Base-by-base conservation (phyloP, 1,284 basidiomycete genomes). In the Ustilago sp. region DNA sequence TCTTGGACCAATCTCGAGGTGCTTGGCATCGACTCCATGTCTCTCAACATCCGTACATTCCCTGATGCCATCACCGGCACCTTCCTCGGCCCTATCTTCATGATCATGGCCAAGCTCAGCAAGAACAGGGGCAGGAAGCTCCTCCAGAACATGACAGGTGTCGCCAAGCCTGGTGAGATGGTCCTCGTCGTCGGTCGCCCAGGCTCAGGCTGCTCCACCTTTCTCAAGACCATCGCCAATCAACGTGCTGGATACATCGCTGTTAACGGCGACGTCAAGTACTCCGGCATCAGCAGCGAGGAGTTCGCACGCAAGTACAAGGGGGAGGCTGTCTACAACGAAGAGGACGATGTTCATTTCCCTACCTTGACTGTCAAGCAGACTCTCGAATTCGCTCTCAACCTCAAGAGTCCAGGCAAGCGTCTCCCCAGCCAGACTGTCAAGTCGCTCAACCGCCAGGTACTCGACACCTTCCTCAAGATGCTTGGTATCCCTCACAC, bases 141-240 rank as follows among this genome's bases (percentile, higher is more conserved):
- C 19, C 62, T 82, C 4, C 67, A 74, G 36, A 65, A 74, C 53
- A 66, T 81, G 55, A 64, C 63, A 31, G 81, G 81, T 35, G 65
- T 62, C 45, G 78, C 74, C n/a, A 75, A 92, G 80, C 91, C 91
- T 1, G 90, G 90, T 4, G 90, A 91, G 86, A 89, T 91, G 85
- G 88, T 88, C 70, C 81, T 90, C 72, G 89, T 89, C 39, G 86
- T 89, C 38, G 89, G 89, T 51, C 87, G 89, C 51, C 89, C 89
- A 0, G 88, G 87, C 12, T 87, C 87, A 90, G 87, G 91, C 88
- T 94, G 93, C 80, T 80, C 90, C 63, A 87, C 89, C 0, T 86
- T 87, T 52, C 84, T 90, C 75, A 88, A 90, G 82, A 88, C 89
- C 12, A 88, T 91, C 64, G 87, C 89, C 0, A 89, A 89, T 41